Percentiles rank a stretch among this genome's conserved stretches.
phyloP scores from a whole-genome alignment of 1,284 basidiomycete genomes.

The Ganoderma meredithae region DNA sequence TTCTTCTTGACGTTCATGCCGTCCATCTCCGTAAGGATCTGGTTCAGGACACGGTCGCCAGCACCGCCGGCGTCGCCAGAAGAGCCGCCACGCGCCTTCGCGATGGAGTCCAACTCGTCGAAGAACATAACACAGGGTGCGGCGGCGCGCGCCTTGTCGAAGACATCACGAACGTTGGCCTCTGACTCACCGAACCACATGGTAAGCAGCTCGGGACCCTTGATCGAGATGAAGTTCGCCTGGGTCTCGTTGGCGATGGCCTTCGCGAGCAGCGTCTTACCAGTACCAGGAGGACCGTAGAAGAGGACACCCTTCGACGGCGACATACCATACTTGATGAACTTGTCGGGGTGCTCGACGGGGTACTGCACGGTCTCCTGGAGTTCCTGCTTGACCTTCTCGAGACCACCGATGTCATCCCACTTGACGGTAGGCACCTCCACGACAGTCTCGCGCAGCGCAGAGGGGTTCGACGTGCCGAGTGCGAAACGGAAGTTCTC shows the following conservation, averaged over 20 bases:
- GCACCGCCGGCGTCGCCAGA: constrained; percentile 94
- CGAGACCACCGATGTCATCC: constrained; percentile 99
- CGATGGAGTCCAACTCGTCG: constrained; percentile 98
- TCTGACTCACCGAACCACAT: constrained; percentile 99
- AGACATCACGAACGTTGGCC: constrained; percentile 98
- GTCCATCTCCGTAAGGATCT: constrained; percentile 99
- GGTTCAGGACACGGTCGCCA: constrained; percentile 96
- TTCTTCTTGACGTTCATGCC: constrained; percentile 99
- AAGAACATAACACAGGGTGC: constrained; percentile 99
- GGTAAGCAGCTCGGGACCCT: constrained; percentile 95
- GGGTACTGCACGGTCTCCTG: constrained; percentile 99
- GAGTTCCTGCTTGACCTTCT: constrained; percentile 99
- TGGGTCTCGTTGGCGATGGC: constrained; percentile 99
- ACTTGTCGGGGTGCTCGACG: constrained; percentile 99
- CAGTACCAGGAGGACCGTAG: constrained; percentile 96
- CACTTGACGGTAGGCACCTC: constrained; percentile 97
- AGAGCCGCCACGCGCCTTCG: constrained; percentile 90
- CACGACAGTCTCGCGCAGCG: constrained; percentile 95
- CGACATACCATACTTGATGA: constrained; percentile 99
- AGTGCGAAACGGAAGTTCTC: constrained; percentile 98
- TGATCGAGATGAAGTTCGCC: constrained; percentile 98
- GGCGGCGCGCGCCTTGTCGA: constrained; percentile 99
- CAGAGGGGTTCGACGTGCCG: constrained; percentile 95
- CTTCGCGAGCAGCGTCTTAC: constrained; percentile 95
- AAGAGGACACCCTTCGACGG: constrained; percentile 99